Evolutionary conservation across 2,329 filamentous ascomycete genomes (phyloP), one percentile per base, ranked within the genome.

Genomic region (Apiospora marii): DNA sequence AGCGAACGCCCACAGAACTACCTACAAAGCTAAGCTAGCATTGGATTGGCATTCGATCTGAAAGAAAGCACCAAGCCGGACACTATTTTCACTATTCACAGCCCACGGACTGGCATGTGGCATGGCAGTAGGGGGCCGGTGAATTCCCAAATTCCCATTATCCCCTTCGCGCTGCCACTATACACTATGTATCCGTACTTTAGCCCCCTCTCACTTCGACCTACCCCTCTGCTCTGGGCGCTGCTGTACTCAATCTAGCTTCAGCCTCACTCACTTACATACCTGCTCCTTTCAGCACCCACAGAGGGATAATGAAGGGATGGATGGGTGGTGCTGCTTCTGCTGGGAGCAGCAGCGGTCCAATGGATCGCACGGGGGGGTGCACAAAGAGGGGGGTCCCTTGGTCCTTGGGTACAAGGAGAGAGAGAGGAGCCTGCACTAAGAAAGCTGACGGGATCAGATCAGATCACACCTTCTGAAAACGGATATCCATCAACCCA

Each of bases 381-480:
- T 13, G 6, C 19, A 41, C n/a, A 13, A 41, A 41, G 34, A 41
- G 34, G 58, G 34, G 34, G 53, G 53, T 22, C 16, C 10, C 22
- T 22, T 49, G 19, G 8, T 22, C 22, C 46, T 22, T 48, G 19
- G 44, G 5, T 8, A 30, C 27, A 30, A 30, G 27, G 27, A 30
- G 27, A 30, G 22, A 49, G 22, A n/a, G 44, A 41, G 37, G 7
- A 41, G 37, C 37, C 37, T 41, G 44, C 46, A n/a, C 44, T 19
- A 16, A 49, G 22, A 64, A 34, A 64, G 58, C 58, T 64, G 58
- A 64, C 34, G 58, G 58, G 58, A 64, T 64, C 58, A 22, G 58
- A 64, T 64, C 58, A 64, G 58, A 64, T 64, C 58, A 64, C 58
- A 64, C 58, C 58, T 64, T 64, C 58, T 64, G 58, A 64, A 64